Evolutionary conservation across 1,139 yeast species (phyloP).

Genomic region (Protomyces arabidopsidicola): DNA sequence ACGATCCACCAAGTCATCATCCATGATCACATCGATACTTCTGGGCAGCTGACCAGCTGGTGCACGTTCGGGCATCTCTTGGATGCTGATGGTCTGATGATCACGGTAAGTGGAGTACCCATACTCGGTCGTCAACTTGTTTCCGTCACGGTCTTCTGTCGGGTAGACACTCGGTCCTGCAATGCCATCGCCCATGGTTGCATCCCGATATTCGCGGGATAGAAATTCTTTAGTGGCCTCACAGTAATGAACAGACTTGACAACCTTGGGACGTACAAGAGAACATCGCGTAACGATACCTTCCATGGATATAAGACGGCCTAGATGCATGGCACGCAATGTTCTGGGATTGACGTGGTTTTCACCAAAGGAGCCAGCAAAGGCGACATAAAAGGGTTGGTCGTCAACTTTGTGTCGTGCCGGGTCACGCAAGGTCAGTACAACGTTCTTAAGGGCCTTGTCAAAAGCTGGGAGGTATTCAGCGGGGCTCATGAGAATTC

Average conservation of each 20-base stretch:
- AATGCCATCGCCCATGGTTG: conserved; percentile 53
- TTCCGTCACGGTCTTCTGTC: conserved; percentile 86
- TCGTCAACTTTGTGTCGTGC: conserved; percentile 49
- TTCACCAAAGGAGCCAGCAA: conserved; percentile 88
- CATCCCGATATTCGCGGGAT: conserved; percentile 88
- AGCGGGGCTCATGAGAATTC: conserved; percentile 63
- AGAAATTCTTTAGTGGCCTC: conserved; percentile 79
- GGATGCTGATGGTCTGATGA: conserved; percentile 88
- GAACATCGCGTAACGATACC: conserved; percentile 96
- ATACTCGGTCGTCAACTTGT: conserved; percentile 80
- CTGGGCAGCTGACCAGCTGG: conserved; percentile 98
- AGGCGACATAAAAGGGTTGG: conserved; percentile 69
- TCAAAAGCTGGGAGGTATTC: conserved; percentile 88
- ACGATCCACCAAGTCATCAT: conserved; percentile 86
- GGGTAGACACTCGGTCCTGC: conserved; percentile 74
- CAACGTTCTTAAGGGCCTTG: conserved; percentile 77
- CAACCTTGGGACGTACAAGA: conserved; percentile 83
- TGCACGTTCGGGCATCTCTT: conserved; percentile 97
- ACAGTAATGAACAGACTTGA: conserved; percentile 90
- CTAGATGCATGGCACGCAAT: conserved; percentile 67
- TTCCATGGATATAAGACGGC: conserved; percentile 80
- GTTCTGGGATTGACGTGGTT: conserved; percentile 86
- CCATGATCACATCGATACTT: conserved; percentile 81
- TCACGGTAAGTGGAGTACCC: conserved; percentile 92
- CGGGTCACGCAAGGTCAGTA: conserved; percentile 48